These are phyloP conservation scores for Sonneratia alba DNA, from an alignment of 345 rosid species.

Conservation along the genomic window DNA sequence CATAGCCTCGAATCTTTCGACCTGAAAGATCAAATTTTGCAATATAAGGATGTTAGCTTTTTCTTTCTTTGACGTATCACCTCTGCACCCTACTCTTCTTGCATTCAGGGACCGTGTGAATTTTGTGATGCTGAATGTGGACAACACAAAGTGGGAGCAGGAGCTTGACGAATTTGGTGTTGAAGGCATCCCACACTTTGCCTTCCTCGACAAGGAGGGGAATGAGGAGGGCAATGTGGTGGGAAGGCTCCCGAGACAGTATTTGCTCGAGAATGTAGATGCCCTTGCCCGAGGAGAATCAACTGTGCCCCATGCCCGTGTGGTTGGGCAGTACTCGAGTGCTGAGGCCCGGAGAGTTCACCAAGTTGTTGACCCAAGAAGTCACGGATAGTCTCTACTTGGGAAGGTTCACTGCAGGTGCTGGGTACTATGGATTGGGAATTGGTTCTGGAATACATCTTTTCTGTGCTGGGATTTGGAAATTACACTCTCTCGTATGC, in stretches of 20 bases:
- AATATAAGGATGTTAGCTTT: neutral
- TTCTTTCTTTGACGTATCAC: neutral
- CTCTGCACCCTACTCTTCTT: neutral
- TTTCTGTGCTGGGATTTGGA: neutral
- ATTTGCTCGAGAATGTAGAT: conserved; percentile 67
- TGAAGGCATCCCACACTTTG: conserved; percentile 90
- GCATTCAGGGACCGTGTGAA: conserved; percentile 65
- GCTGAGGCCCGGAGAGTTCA: conserved; percentile 64
- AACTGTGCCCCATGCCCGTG: conserved; percentile 74
- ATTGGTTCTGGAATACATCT: neutral
- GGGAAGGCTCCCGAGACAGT: conserved; percentile 80
- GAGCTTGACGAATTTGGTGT: conserved; percentile 97
- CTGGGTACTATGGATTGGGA: neutral
- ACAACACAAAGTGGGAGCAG: conserved; percentile 95
- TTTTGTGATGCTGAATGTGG: conserved; percentile 94
- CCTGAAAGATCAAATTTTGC: neutral
- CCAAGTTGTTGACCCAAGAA: conserved; percentile 72
- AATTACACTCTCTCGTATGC: neutral
- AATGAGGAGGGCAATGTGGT: conserved; percentile 93
- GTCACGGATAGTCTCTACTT: conserved; percentile 54
- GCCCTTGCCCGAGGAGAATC: conserved; percentile 71
- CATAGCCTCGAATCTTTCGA: neutral
- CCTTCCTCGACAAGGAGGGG: conserved; percentile 73
- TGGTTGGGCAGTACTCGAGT: conserved; percentile 71
- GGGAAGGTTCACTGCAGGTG: neutral